Conservation (phyloP, 2,329 filamentous ascomycete species). For the Rhexocercosporidium sp. region DNA sequence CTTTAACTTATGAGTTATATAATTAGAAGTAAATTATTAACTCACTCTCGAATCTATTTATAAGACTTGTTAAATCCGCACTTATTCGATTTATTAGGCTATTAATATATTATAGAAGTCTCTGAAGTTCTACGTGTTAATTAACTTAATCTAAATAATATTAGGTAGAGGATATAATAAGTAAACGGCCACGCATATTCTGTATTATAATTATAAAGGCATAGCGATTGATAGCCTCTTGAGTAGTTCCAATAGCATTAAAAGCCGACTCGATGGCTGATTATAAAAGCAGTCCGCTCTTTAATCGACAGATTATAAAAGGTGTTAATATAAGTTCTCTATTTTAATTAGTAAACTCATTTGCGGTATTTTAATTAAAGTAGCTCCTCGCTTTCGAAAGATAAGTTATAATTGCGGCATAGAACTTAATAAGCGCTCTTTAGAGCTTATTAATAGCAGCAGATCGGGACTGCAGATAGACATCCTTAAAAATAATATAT, state of each 20-base stretch:
- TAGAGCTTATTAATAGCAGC: neutral
- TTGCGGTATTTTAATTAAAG: neutral
- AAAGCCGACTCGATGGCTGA: neutral
- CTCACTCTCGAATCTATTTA: neutral
- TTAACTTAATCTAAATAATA: neutral
- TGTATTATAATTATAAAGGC: neutral
- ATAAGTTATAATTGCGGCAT: neutral
- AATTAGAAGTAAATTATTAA: neutral
- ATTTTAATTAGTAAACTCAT: neutral
- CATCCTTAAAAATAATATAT: slow-evolving; percentile 13
- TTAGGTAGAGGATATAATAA: neutral
- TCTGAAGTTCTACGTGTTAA: neutral
- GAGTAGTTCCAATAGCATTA: neutral
- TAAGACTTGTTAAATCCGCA: neutral
- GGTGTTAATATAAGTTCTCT: neutral
- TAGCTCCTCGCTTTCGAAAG: neutral
- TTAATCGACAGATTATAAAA: neutral
- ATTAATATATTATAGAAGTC: neutral
- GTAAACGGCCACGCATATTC: neutral
- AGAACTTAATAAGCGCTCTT: neutral
- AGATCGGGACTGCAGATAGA: slow-evolving; percentile 10
- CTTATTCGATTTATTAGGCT: neutral
- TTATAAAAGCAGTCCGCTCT: neutral
- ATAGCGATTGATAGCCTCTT: neutral
- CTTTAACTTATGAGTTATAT: neutral